Percentiles rank a stretch among this genome's conserved stretches.
Evolutionary conservation across 2,329 filamentous ascomycete species (phyloP).

Genomic region (Calonectria crousiana): DNA sequence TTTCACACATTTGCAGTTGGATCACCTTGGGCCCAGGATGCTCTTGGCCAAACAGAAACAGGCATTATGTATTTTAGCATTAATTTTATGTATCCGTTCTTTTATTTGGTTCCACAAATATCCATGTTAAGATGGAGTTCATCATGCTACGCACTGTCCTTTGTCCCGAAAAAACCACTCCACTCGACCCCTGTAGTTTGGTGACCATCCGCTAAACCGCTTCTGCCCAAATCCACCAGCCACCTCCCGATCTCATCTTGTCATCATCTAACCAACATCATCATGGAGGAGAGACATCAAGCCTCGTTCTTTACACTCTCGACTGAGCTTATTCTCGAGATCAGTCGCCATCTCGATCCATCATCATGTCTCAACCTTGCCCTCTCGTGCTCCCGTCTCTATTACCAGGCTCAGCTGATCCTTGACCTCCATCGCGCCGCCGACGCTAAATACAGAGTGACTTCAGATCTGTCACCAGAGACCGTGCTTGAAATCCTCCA

Average conservation of each 20-base stretch:
- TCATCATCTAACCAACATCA: neutral
- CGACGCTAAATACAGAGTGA: neutral
- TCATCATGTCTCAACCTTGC: slow-evolving; percentile 13
- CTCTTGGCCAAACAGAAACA: neutral
- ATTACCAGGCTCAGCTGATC: neutral
- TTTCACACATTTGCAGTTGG: neutral
- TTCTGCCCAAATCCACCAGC: neutral
- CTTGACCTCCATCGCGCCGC: slow-evolving; percentile 23
- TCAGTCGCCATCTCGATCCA: neutral
- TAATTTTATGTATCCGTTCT: neutral
- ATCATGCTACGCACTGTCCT: neutral
- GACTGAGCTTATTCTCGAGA: slow-evolving; percentile 16
- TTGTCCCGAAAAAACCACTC: neutral
- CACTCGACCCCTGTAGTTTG: no score
- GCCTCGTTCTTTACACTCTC: slow-evolving; percentile 3
- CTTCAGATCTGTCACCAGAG: slow-evolving; percentile 15
- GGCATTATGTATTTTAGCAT: neutral
- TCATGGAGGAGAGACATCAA: neutral
- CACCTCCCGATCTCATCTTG: neutral
- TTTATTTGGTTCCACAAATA: neutral
- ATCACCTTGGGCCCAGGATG: neutral
- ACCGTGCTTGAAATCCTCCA: neutral
- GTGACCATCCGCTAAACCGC: neutral
- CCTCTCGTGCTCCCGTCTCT: slow-evolving; percentile 24
- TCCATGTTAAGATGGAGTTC: neutral